Percentiles rank a stretch among this genome's conserved stretches.
Conservation (phyloP, 176 grass and related monocot species). For the Oryza brachyantha region DNA sequence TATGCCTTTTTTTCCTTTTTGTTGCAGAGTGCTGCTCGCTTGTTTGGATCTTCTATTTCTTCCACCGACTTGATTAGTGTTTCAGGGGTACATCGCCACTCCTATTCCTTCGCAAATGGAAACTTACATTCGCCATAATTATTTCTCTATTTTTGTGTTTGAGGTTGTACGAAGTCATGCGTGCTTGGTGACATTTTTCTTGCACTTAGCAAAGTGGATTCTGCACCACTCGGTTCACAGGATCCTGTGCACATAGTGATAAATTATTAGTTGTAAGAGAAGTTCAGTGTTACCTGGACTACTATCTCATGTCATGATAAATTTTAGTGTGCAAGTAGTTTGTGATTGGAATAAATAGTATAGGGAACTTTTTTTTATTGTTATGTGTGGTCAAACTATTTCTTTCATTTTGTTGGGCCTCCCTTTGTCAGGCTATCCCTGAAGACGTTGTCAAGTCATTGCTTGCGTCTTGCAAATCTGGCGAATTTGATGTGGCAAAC, state of each 20-base stretch:
- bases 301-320: not conserved
- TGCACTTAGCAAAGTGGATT: slow-evolving; percentile 2
- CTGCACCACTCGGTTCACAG: not conserved
- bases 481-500: slow-evolving; percentile 84
- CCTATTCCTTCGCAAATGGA: slow-evolving; percentile 9
- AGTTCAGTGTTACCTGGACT: not conserved
- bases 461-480: slow-evolving; percentile 76
- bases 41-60: slow-evolving; percentile 89
- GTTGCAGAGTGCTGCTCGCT: slow-evolving; percentile 92
- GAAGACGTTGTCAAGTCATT: slow-evolving; percentile 74
- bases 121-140: slow-evolving; percentile 6
- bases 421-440: slow-evolving; percentile 74
- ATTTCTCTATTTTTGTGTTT: slow-evolving; percentile 2
- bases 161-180: not conserved
- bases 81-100: slow-evolving; percentile 70
- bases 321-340: slow-evolving; percentile 18
- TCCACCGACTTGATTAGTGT: slow-evolving; percentile 87
- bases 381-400: slow-evolving; percentile 4
- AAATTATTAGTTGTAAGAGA: slow-evolving; percentile 1
- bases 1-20: not conserved
- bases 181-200: not conserved
- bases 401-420: slow-evolving; percentile 14
- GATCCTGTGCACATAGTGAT: not conserved
- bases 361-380: not conserved
- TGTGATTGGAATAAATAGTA: not conserved